Conservation (phyloP, 139 green algal species). For the Bryopsis sp. region DNA sequence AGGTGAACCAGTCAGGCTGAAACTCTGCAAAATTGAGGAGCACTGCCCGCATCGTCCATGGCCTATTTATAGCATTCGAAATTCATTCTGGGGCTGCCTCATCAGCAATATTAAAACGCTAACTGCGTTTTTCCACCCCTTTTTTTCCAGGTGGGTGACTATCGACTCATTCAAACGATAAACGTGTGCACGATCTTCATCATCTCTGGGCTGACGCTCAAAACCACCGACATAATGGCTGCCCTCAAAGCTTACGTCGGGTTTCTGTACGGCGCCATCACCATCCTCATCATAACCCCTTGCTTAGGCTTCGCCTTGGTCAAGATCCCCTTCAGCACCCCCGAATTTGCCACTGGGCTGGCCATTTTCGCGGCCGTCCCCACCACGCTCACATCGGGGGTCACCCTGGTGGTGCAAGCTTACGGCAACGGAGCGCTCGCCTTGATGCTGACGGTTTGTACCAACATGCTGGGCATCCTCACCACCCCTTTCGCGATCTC, state of each 20-base stretch:
- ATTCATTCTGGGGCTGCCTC: too few relatives aligned
- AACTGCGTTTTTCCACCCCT: too few relatives aligned
- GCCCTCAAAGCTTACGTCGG: slow-evolving; percentile 39
- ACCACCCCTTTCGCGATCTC: slow-evolving; percentile 54
- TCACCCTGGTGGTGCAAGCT: slow-evolving; percentile 45
- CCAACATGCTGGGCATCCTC: slow-evolving; percentile 70
- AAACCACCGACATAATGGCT: slow-evolving; percentile 49
- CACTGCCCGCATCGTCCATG: too few relatives aligned
- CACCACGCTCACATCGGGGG: slow-evolving; percentile 70
- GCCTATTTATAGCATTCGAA: too few relatives aligned
- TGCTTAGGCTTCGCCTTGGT: slow-evolving; percentile 53
- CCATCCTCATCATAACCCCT: slow-evolving; percentile 61
- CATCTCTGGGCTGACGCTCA: slow-evolving; percentile 60
- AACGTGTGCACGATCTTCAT: slow-evolving; percentile 57
- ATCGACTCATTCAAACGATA: slow-evolving; percentile 42
- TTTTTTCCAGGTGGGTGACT: slow-evolving; percentile 23
- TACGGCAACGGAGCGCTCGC: slow-evolving; percentile 69
- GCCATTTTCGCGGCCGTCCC: slow-evolving; percentile 71
- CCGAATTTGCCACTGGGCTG: slow-evolving; percentile 60
- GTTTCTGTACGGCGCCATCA: slow-evolving; percentile 38
- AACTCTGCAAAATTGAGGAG: too few relatives aligned
- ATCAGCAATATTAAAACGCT: too few relatives aligned
- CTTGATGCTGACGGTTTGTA: slow-evolving; percentile 65
- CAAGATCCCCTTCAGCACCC: slow-evolving; percentile 38
- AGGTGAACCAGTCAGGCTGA: too few relatives aligned